Percentiles rank a stretch among this genome's conserved stretches.
Evolutionary conservation across 805 yeast species (phyloP).

Genomic region (Pichia paraexigua): DNA sequence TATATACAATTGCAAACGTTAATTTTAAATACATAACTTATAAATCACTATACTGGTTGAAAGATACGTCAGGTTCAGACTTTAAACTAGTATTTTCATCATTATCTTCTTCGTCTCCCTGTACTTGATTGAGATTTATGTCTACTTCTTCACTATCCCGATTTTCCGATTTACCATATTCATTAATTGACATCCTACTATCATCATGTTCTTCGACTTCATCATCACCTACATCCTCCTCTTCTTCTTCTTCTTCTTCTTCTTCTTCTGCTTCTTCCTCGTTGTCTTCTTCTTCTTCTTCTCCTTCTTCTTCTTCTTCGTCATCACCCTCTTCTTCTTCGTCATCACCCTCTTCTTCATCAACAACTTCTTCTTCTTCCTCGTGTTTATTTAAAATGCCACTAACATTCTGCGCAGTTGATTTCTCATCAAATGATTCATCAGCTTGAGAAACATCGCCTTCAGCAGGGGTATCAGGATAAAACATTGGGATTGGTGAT

Average conservation of each 20-base stretch:
- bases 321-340: not conserved
- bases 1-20: not conserved
- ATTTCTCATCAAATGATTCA: not conserved
- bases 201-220: conserved; percentile 2
- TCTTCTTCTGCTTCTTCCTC: conserved; percentile 1
- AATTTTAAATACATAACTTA: not conserved
- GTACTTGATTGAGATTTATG: not conserved
- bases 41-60: not conserved
- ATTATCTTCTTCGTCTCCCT: conserved; percentile 3
- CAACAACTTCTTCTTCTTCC: not conserved
- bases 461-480: not conserved
- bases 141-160: conserved; percentile 9
- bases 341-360: not conserved
- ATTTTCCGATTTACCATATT: conserved; percentile 6
- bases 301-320: not conserved
- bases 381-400: not conserved
- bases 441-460: conserved; percentile 3
- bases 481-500: not conserved
- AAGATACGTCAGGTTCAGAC: conserved; percentile 5
- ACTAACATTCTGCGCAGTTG: not conserved
- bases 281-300: conserved; percentile 1
- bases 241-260: not conserved
- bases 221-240: conserved; percentile 2
- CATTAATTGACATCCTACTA: conserved; percentile 8
- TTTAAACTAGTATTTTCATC: not conserved